These are phyloP conservation scores for Medicago lupulina DNA, from an alignment of 306 rosid species.

Conservation along the genomic window DNA sequence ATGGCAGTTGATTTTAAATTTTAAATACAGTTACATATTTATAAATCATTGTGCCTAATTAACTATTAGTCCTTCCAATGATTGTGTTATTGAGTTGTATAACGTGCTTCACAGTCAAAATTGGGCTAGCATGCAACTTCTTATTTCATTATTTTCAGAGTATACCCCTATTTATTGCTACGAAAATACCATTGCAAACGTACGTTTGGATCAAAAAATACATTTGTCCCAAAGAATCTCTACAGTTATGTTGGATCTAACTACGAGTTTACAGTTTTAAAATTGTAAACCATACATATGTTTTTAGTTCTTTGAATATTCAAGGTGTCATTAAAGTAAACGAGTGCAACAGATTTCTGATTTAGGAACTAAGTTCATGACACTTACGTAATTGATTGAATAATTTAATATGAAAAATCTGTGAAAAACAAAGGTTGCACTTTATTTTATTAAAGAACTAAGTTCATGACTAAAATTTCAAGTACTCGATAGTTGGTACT, in stretches of 20 bases:
- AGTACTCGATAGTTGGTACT: conserved; percentile 13
- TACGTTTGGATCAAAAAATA: neutral
- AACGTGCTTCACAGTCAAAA: too few relatives aligned
- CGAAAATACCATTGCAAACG: neutral
- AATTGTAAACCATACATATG: neutral
- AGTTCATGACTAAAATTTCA: neutral
- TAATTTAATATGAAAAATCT: neutral
- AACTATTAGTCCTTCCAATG: too few relatives aligned
- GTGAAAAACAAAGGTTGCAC: neutral
- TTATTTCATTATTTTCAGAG: too few relatives aligned
- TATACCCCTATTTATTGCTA: neutral
- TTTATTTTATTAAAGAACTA: neutral
- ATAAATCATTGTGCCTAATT: too few relatives aligned
- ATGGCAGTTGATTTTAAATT: conserved; percentile 5
- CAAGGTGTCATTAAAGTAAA: neutral
- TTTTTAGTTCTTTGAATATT: neutral
- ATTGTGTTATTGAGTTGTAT: too few relatives aligned
- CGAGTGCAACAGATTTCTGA: neutral
- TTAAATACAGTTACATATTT: neutral
- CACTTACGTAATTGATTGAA: neutral
- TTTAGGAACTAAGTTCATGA: neutral
- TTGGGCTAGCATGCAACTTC: too few relatives aligned
- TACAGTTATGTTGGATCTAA: neutral
- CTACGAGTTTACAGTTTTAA: neutral
- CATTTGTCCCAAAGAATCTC: neutral